phyloP scores from a whole-genome alignment of 306 rosid genomes.

The Styphnolobium japonicum region DNA sequence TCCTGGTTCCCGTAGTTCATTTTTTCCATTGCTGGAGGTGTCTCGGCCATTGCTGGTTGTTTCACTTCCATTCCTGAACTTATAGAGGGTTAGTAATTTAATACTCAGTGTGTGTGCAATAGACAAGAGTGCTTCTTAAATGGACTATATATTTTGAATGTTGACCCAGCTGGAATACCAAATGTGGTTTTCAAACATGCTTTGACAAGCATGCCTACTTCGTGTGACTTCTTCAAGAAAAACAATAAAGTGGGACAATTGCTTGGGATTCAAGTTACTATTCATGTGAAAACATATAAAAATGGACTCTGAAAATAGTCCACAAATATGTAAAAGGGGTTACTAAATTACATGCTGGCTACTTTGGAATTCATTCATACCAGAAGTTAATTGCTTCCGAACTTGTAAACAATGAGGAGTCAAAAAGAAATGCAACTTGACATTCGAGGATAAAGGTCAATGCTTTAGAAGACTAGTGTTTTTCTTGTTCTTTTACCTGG shows the following conservation, averaged over 20 bases:
- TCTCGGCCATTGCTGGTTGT: conserved; percentile 39
- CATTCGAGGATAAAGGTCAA: background rate
- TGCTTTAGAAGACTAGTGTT: background rate
- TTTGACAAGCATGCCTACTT: background rate
- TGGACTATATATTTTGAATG: background rate
- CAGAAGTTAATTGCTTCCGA: background rate
- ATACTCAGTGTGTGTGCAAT: too few relatives aligned
- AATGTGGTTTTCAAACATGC: background rate
- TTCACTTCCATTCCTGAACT: conserved; percentile 66
- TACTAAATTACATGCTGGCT: background rate
- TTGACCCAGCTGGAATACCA: background rate
- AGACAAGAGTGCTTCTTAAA: background rate
- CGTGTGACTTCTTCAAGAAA: background rate
- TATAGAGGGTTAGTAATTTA: background rate
- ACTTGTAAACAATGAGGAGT: background rate
- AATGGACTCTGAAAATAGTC: background rate
- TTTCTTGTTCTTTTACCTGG: conserved; percentile 45
- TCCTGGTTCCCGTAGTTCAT: conserved; percentile 31
- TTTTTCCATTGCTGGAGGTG: conserved; percentile 40
- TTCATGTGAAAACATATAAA: conserved; percentile 11
- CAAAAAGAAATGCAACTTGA: conserved; percentile 4
- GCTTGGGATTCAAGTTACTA: conserved; percentile 26
- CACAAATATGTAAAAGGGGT: background rate
- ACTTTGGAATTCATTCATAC: background rate
- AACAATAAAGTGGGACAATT: background rate